Evolutionary conservation across 345 rosid species (phyloP).

Genomic region (Clarkia xantiana): DNA sequence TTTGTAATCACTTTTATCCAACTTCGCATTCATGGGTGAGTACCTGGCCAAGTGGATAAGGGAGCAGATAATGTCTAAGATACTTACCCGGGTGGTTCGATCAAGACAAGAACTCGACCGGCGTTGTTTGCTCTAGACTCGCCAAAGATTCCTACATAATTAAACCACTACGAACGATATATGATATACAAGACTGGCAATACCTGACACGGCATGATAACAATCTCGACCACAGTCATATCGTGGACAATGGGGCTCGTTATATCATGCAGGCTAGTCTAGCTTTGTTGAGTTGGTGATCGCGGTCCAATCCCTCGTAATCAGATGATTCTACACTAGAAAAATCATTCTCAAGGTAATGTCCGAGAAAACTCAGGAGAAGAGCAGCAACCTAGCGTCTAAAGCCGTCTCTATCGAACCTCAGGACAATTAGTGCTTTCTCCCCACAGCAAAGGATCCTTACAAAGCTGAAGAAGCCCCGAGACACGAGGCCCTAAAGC

Average conservation of each 20-base stretch:
- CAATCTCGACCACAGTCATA: constrained; percentile 20
- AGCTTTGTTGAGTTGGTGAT: constrained; percentile 39
- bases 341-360: constrained; percentile 29
- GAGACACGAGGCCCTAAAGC: constrained; percentile 20
- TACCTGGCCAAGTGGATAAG: constrained; percentile 47
- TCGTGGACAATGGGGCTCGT: constrained; percentile 34
- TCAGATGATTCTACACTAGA: constrained; percentile 26
- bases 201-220: neutral
- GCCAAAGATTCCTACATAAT: constrained; percentile 59
- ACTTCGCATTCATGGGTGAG: constrained; percentile 62
- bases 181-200: neutral
- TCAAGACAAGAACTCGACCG: constrained; percentile 56
- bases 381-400: constrained; percentile 52
- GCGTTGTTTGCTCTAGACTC: constrained; percentile 48
- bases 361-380: constrained; percentile 44
- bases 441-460: constrained; percentile 26
- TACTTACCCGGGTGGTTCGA: constrained; percentile 71
- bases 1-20: constrained; percentile 25
- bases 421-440: constrained; percentile 25
- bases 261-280: constrained; percentile 32
- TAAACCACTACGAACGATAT: neutral
- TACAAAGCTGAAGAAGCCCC: constrained; percentile 27
- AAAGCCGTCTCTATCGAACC: constrained; percentile 46
- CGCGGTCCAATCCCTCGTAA: constrained; percentile 28
- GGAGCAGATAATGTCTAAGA: constrained; percentile 55